phyloP scores from a whole-genome alignment of 1,139 yeast genomes.

The Petasospora rhodanensis region DNA sequence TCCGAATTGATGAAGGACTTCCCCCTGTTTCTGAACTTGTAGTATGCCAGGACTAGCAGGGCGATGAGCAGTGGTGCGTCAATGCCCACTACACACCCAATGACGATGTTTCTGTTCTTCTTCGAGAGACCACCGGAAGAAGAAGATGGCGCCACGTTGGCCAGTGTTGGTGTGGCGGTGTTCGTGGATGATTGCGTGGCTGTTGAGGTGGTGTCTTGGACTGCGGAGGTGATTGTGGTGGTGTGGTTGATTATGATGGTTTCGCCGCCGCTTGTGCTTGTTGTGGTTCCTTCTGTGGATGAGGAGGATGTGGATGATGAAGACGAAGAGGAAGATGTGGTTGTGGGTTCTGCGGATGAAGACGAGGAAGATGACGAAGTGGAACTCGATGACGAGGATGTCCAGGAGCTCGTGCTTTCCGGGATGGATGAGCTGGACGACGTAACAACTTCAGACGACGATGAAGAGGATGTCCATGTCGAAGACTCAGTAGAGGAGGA shows the following conservation, averaged over 20 bases:
- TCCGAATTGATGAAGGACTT: constrained; percentile 35
- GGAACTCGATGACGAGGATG: neutral
- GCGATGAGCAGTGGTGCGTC: constrained; percentile 32
- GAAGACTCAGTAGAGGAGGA: too few relatives aligned
- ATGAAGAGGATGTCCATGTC: too few relatives aligned
- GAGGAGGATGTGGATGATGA: constrained; percentile 13
- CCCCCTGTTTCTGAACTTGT: constrained; percentile 25
- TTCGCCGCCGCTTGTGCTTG: constrained; percentile 28
- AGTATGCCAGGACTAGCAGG: constrained; percentile 20
- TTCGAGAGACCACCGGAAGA: constrained; percentile 31
- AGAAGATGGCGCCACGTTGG: constrained; percentile 9
- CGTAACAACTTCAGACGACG: too few relatives aligned
- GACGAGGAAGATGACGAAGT: neutral
- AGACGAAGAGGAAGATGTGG: constrained; percentile 1
- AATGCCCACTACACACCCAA: constrained; percentile 44
- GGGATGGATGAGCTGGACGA: too few relatives aligned
- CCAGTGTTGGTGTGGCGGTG: constrained; percentile 18
- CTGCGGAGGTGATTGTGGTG: constrained; percentile 27
- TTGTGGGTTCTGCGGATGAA: neutral
- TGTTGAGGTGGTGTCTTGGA: constrained; percentile 19
- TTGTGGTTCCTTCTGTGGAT: constrained; percentile 13
- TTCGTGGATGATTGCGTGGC: constrained; percentile 13
- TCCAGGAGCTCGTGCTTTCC: neutral
- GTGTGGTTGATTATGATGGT: constrained; percentile 29
- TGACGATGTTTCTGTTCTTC: constrained; percentile 41